Percentiles rank a stretch among this genome's conserved stretches.
Evolutionary conservation across 73 alveolate species (phyloP).

Genomic region (Tetrahymena malaccensis): DNA sequence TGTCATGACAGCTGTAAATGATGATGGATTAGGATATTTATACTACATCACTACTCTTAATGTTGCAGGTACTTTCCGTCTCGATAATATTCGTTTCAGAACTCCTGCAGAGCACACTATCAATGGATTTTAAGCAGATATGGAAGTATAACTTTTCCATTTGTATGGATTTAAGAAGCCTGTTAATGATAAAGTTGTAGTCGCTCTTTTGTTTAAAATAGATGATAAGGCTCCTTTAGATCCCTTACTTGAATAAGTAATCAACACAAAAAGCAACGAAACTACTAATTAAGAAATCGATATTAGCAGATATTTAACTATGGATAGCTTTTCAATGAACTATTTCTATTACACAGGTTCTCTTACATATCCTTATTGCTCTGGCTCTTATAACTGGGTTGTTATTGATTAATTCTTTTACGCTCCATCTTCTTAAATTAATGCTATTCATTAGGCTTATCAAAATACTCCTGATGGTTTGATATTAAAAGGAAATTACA

Average conservation of each 20-base stretch:
- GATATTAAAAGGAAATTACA: background rate
- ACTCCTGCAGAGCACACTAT: background rate
- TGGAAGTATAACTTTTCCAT: background rate
- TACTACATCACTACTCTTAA: background rate
- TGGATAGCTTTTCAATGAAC: background rate
- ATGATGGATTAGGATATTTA: background rate
- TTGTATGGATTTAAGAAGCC: background rate
- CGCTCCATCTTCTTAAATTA: background rate
- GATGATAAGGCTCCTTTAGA: background rate
- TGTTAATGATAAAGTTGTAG: background rate
- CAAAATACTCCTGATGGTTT: background rate
- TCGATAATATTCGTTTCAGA: background rate
- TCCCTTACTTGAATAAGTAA: background rate
- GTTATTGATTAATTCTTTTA: background rate
- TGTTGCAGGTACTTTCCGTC: conserved; percentile 3
- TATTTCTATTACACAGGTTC: background rate
- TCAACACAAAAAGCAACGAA: background rate
- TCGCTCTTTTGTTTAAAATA: background rate
- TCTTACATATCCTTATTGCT: background rate
- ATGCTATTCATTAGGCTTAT: background rate
- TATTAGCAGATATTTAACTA: background rate
- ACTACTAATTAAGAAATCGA: background rate
- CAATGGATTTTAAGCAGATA: background rate
- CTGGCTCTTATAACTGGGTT: background rate
- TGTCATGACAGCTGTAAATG: background rate